Evolutionary conservation across 352 stramenopile genomes (phyloP).

Genomic region (Phytophthora capsici): DNA sequence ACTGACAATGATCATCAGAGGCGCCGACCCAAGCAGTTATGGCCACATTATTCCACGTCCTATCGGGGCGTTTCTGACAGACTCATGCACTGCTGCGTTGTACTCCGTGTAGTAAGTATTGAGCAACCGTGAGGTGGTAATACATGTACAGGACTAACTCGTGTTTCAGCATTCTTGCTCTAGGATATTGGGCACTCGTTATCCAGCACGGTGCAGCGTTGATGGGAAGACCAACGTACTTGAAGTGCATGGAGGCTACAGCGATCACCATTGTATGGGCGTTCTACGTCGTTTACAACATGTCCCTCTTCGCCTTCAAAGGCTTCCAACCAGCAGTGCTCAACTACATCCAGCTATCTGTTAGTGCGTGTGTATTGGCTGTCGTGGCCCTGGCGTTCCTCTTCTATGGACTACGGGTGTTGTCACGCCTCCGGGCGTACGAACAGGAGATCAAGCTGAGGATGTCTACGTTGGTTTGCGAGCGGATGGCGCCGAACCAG

Average conservation of each 20-base stretch:
- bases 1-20: constrained; percentile 36
- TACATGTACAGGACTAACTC: neutral
- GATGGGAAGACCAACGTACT: constrained; percentile 15
- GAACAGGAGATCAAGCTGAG: constrained; percentile 36
- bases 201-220: constrained; percentile 38
- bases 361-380: constrained; percentile 26
- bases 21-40: constrained; percentile 40
- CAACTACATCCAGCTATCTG: constrained; percentile 38
- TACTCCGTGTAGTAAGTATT: constrained; percentile 46
- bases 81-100: constrained; percentile 41
- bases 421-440: constrained; percentile 31
- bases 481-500: constrained; percentile 31
- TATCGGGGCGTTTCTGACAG: constrained; percentile 30
- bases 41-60: constrained; percentile 35
- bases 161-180: constrained; percentile 34
- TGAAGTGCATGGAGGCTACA: constrained; percentile 29
- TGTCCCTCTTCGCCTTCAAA: constrained; percentile 39
- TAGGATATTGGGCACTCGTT: constrained; percentile 42
- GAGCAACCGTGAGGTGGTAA: neutral
- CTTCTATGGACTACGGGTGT: constrained; percentile 36
- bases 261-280: constrained; percentile 35
- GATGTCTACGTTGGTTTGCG: constrained; percentile 29
- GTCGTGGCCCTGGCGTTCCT: constrained; percentile 31
- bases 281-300: constrained; percentile 39
- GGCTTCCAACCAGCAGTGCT: constrained; percentile 37